These are phyloP conservation scores for Themeda triandra DNA, from an alignment of 176 grass and related monocot genomes.

Conservation along the genomic window DNA sequence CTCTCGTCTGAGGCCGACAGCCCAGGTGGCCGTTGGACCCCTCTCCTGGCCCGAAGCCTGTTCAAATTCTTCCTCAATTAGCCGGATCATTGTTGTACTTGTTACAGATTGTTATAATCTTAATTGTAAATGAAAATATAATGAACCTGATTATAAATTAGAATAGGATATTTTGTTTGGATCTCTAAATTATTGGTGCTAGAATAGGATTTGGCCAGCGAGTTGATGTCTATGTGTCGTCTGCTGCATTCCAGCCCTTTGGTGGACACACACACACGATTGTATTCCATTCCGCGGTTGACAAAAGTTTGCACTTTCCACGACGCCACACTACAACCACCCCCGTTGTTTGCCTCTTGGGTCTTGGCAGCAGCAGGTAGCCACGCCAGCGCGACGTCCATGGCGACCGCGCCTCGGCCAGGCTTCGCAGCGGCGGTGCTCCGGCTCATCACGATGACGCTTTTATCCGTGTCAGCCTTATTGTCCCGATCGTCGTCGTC, in stretches of 20 bases:
- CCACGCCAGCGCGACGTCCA: neutral
- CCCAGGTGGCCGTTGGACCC: too few species aligned
- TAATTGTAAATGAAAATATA: too few species aligned
- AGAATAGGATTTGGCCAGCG: too few species aligned
- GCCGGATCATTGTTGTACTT: too few species aligned
- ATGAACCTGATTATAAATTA: too few species aligned
- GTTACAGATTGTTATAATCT: too few species aligned
- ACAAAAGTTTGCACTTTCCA: neutral
- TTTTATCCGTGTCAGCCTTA: neutral
- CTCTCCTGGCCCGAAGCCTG: too few species aligned
- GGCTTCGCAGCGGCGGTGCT: neutral
- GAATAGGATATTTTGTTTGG: too few species aligned
- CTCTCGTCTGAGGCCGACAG: too few species aligned
- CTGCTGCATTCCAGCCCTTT: neutral
- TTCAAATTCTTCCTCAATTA: too few species aligned
- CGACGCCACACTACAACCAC: neutral
- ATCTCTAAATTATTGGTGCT: too few species aligned
- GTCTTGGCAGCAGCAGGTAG: neutral
- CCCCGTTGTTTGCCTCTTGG: neutral
- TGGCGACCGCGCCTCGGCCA: neutral
- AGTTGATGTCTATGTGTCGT: too few species aligned
- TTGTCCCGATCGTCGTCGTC: neutral
- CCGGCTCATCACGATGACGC: neutral
- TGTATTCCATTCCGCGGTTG: neutral
- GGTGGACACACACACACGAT: neutral